Conservation (phyloP, 2,329 filamentous ascomycete species). For the Sporothrix humicola region DNA sequence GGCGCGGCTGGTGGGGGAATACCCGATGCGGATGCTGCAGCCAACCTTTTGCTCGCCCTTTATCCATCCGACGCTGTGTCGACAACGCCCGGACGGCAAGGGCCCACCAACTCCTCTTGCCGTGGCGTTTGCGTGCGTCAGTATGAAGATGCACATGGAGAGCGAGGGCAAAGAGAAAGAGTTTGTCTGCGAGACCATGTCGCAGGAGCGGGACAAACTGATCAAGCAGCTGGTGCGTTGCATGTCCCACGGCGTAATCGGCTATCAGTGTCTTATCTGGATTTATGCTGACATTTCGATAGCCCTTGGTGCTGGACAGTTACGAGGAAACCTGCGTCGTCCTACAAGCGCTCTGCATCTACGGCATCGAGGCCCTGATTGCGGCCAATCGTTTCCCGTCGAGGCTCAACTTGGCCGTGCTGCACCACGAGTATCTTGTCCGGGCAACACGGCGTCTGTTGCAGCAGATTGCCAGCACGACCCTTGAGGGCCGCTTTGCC, state of each 20-base stretch:
- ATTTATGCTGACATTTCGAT: not conserved
- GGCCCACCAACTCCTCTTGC: not conserved
- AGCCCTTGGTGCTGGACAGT: not conserved
- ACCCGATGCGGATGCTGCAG: slow-evolving; percentile 15
- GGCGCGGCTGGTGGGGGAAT: slow-evolving; percentile 18
- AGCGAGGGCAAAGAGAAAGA: not conserved
- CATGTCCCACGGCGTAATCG: not conserved
- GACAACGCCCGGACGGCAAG: not conserved
- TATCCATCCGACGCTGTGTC: slow-evolving; percentile 18
- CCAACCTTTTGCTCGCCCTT: slow-evolving; percentile 12
- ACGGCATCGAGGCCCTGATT: slow-evolving; percentile 23
- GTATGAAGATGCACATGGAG: slow-evolving; percentile 25
- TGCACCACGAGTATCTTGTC: slow-evolving; percentile 20
- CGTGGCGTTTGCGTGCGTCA: slow-evolving; percentile 19
- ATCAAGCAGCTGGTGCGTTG: not conserved
- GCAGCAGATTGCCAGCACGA: slow-evolving; percentile 1
- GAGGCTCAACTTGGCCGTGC: slow-evolving; percentile 11
- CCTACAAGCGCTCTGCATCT: slow-evolving; percentile 19
- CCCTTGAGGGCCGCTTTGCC: not conserved
- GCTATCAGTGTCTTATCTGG: not conserved
- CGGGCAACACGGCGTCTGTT: slow-evolving; percentile 10
- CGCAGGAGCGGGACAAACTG: slow-evolving; percentile 19
- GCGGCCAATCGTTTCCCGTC: slow-evolving; percentile 18
- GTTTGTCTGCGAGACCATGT: slow-evolving; percentile 25
- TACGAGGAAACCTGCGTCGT: slow-evolving; percentile 5